Percentiles rank a stretch among this genome's conserved stretches.
These are phyloP conservation scores for Lizonia empirigonia DNA, from an alignment of 2,329 filamentous ascomycete species.

Conservation along the genomic window DNA sequence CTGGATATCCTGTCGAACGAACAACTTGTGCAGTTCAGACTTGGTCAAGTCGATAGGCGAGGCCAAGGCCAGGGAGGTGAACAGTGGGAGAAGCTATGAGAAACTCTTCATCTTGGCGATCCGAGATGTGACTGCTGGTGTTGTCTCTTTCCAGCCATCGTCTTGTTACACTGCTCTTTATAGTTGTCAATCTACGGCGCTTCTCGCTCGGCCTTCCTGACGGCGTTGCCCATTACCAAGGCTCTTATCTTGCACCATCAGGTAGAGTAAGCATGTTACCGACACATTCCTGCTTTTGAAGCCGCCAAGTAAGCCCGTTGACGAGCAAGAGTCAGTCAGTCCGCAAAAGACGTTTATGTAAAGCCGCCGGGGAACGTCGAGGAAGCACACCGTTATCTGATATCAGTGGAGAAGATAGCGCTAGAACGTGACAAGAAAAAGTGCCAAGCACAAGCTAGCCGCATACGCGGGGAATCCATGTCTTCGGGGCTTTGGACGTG, in stretches of 20 bases:
- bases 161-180: conserved; percentile 1
- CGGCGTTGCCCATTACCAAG: conserved; percentile 4
- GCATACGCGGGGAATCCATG: not conserved
- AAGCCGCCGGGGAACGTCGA: conserved; percentile 7
- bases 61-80: conserved; percentile 27
- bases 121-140: not conserved
- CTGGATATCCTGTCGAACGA: conserved; percentile 40
- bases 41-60: conserved; percentile 29
- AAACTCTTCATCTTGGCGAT: conserved; percentile 30
- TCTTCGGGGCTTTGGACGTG: not conserved
- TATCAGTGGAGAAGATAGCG: conserved; percentile 15
- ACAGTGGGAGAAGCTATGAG: conserved; percentile 25
- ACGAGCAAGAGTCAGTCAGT: conserved; percentile 6
- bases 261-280: not conserved
- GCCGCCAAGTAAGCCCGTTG: conserved; percentile 4
- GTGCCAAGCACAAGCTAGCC: conserved; percentile 9
- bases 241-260: conserved; percentile 10
- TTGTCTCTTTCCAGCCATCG: not conserved
- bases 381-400: conserved; percentile 13
- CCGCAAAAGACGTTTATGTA: conserved; percentile 10
- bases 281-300: conserved; percentile 7
- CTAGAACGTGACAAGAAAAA: conserved; percentile 7
- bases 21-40: conserved; percentile 27
- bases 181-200: not conserved
- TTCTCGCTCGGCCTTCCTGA: not conserved